Percentiles rank a stretch among this genome's conserved stretches.
Evolutionary conservation across 2,329 filamentous ascomycete genomes (phyloP).

Genomic region (Clarireedia homoeocarpa): DNA sequence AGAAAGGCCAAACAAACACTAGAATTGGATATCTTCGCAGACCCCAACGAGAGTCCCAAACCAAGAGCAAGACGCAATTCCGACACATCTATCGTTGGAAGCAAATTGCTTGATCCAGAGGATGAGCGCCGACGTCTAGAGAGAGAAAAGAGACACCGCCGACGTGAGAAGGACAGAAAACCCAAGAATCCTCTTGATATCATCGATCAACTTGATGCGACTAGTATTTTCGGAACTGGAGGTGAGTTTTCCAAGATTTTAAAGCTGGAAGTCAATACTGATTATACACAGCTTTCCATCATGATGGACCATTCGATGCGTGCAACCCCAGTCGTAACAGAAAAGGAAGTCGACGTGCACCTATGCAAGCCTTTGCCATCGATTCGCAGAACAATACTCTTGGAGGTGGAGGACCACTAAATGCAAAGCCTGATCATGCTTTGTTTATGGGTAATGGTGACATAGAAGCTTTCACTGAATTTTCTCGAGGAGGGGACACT

Average conservation of each 20-base stretch:
- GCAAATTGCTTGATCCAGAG: slow-evolving; percentile 43
- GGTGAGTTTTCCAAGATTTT: slow-evolving; percentile 47
- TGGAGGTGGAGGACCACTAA: slow-evolving; percentile 79
- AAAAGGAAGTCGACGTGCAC: slow-evolving; percentile 71
- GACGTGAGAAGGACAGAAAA: slow-evolving; percentile 33
- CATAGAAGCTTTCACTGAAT: slow-evolving; percentile 71
- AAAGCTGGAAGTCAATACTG: slow-evolving; percentile 1
- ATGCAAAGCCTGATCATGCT: slow-evolving; percentile 73
- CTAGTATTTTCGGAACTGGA: slow-evolving; percentile 89
- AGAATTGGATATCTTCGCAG: slow-evolving; percentile 30
- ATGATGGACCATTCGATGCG: slow-evolving; percentile 95
- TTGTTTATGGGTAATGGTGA: slow-evolving; percentile 75
- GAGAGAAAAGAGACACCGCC: slow-evolving; percentile 40
- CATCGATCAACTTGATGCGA: slow-evolving; percentile 94
- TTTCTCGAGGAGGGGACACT: slow-evolving; percentile 33
- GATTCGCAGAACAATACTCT: slow-evolving; percentile 88
- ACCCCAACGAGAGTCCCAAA: slow-evolving; percentile 29
- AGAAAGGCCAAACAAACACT: slow-evolving; percentile 22
- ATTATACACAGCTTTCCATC: slow-evolving; percentile 72
- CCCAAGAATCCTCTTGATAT: slow-evolving; percentile 56
- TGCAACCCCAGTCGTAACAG: slow-evolving; percentile 92
- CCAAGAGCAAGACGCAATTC: slow-evolving; percentile 65
- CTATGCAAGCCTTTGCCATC: slow-evolving; percentile 93
- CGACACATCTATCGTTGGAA: slow-evolving; percentile 61
- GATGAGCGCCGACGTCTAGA: slow-evolving; percentile 53